phyloP scores from a whole-genome alignment of 2,329 filamentous ascomycete genomes.

The Beauveria scarabaeidicola region DNA sequence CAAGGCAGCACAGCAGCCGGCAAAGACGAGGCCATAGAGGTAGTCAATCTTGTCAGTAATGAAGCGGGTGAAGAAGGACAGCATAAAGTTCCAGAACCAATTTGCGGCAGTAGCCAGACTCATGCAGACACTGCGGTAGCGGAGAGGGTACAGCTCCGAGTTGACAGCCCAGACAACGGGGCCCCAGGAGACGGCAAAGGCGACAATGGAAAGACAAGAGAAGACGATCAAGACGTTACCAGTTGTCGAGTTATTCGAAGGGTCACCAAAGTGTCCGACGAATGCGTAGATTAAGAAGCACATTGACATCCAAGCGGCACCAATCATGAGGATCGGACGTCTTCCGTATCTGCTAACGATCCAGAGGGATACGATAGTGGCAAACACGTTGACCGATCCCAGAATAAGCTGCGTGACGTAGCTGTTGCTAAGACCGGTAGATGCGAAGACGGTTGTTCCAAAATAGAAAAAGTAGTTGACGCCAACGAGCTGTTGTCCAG shows the following conservation, averaged over 20 bases:
- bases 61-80: slow-evolving; percentile 56
- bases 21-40: slow-evolving; percentile 63
- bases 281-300: slow-evolving; percentile 44
- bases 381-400: slow-evolving; percentile 57
- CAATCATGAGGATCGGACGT: slow-evolving; percentile 52
- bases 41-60: slow-evolving; percentile 63
- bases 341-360: slow-evolving; percentile 58
- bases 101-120: slow-evolving; percentile 49
- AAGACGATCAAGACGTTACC: slow-evolving; percentile 58
- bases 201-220: slow-evolving; percentile 59
- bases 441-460: slow-evolving; percentile 55
- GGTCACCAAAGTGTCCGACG: slow-evolving; percentile 38
- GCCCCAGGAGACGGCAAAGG: slow-evolving; percentile 62
- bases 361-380: slow-evolving; percentile 57
- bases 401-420: slow-evolving; percentile 63
- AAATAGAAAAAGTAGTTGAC: slow-evolving; percentile 64
- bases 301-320: slow-evolving; percentile 52
- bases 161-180: slow-evolving; percentile 60
- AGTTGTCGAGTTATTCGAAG: slow-evolving; percentile 36
- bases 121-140: slow-evolving; percentile 46
- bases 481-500: slow-evolving; percentile 60
- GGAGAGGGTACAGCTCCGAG: slow-evolving; percentile 55
- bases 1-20: slow-evolving; percentile 55
- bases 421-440: slow-evolving; percentile 55
- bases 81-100: slow-evolving; percentile 59